Evolutionary conservation across 371 early-diverging fungal genomes (phyloP), one percentile per base, ranked within the genome.

Genomic region (Smittium mucronatum): DNA sequence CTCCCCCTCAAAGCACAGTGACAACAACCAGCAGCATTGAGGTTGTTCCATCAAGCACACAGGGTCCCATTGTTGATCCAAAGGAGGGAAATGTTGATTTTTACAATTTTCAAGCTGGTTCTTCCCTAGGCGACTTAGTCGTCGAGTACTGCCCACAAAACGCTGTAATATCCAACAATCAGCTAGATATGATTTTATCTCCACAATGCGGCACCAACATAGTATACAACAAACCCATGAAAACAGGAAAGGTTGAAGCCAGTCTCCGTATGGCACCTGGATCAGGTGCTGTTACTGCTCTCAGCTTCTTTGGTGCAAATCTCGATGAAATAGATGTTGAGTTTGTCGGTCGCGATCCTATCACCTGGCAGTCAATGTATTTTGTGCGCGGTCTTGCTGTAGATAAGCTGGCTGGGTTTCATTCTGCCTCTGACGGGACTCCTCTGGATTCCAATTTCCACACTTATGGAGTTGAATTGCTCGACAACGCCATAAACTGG

Each of bases 281-380:
- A 26, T 71, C 72, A 57, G 78, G 78, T 17, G 74, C 61, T 28
- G 72, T 72, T 34, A 71, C 72, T 8, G 70, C 72, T 28, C 58
- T 72, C 21, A 61, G 68, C 60, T n/a, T n/a, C n/a, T n/a, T n/a
- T n/a, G n/a, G n/a, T n/a, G n/a, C n/a, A n/a, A n/a, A n/a, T n/a
- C n/a, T n/a, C 8, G 78, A 78, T 58, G 78, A 78, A 34, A 57
- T 78, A 8, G 78, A 78, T 65, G 72, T 72, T 67, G 78, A 78
- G 57, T 78, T 74, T 76, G 78, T 78, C 1, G 78, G 78, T 36
- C 72, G 69, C 65, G 72, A 78, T 66, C 68, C 69, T 30, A 66
- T 58, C 69, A 70, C 72, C 0, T 76, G 68, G 5, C 78, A 78
- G 69, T 72, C 73, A 21, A 78, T 78, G 78, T 75, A 74, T n/a